Evolutionary conservation across 495 filamentous ascomycete species (phyloP).

Genomic region (Podospora appendiculata): DNA sequence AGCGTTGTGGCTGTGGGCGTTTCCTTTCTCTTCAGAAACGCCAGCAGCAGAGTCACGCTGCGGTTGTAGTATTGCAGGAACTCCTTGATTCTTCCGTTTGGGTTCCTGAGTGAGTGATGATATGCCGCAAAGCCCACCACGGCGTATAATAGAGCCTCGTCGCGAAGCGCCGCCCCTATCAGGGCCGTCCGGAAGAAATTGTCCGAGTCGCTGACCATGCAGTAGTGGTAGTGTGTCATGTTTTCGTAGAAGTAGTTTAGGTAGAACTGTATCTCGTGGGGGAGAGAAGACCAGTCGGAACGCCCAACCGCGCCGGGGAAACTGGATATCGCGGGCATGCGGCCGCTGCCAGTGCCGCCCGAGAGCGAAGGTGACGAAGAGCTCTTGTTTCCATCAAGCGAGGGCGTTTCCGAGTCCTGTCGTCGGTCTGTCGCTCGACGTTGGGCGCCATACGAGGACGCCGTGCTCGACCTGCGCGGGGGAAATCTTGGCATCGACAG

Average conservation of each 20-base stretch:
- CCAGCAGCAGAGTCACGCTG: conserved; percentile 68
- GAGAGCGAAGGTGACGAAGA: conserved; percentile 45
- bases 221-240: conserved; percentile 74
- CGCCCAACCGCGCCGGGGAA: conserved; percentile 18
- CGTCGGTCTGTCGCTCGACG: conserved; percentile 19
- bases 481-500: conserved; percentile 26
- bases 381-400: conserved; percentile 38
- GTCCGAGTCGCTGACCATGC: conserved; percentile 56
- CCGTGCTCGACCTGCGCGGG: conserved; percentile 36
- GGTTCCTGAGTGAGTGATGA: conserved; percentile 62
- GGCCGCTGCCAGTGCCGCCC: conserved; percentile 24
- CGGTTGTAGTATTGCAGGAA: conserved; percentile 89
- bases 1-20: conserved; percentile 68
- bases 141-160: conserved; percentile 81
- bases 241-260: conserved; percentile 68
- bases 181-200: conserved; percentile 67
- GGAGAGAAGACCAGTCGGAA: conserved; percentile 43
- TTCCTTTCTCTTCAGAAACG: conserved; percentile 60
- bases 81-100: conserved; percentile 62
- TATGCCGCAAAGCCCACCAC: conserved; percentile 90
- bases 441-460: conserved; percentile 29
- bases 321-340: conserved; percentile 19
- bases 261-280: conserved; percentile 68
- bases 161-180: conserved; percentile 60
- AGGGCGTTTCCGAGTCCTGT: conserved; percentile 45